phyloP scores from a whole-genome alignment of 2,329 filamentous ascomycete species.

The Aureobasidium lini region DNA sequence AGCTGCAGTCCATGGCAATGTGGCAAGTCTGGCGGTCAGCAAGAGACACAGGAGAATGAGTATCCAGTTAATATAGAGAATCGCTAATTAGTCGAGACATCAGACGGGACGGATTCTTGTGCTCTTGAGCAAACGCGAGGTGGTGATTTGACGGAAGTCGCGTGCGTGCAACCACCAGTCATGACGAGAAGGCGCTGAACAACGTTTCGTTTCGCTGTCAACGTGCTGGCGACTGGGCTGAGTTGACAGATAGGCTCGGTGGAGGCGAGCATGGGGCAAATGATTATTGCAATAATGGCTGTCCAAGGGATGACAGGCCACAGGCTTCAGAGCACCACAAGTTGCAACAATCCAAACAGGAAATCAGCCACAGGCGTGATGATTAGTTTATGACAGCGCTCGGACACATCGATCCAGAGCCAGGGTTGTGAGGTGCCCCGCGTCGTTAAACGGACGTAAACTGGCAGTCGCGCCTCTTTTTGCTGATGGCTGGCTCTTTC shows the following conservation, averaged over 20 bases:
- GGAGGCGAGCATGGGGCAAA: not conserved
- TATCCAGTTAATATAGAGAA: not conserved
- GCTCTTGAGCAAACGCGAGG: slow-evolving; percentile 1
- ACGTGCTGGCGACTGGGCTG: slow-evolving; percentile 8
- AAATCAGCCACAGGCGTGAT: slow-evolving; percentile 10
- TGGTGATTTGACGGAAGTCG: slow-evolving; percentile 6
- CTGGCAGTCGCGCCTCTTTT: slow-evolving; percentile 5
- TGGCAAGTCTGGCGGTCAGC: not conserved
- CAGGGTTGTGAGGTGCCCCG: slow-evolving; percentile 5
- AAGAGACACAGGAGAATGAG: not conserved
- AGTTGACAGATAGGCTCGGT: not conserved
- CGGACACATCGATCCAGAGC: not conserved
- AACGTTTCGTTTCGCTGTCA: slow-evolving; percentile 8
- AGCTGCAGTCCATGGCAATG: not conserved
- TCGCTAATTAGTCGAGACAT: slow-evolving; percentile 6
- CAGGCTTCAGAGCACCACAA: not conserved
- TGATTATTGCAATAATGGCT: not conserved
- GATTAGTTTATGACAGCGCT: slow-evolving; percentile 10
- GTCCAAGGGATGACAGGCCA: not conserved
- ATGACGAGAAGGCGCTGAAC: slow-evolving; percentile 9
- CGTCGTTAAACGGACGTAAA: not conserved
- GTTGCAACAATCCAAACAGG: slow-evolving; percentile 13
- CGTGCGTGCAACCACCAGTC: not conserved
- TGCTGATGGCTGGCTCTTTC: not conserved
- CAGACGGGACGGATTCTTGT: slow-evolving; percentile 2